Base-by-base conservation (phyloP, 768 basidiomycete species). In the Coprinopsis cinerea region DNA sequence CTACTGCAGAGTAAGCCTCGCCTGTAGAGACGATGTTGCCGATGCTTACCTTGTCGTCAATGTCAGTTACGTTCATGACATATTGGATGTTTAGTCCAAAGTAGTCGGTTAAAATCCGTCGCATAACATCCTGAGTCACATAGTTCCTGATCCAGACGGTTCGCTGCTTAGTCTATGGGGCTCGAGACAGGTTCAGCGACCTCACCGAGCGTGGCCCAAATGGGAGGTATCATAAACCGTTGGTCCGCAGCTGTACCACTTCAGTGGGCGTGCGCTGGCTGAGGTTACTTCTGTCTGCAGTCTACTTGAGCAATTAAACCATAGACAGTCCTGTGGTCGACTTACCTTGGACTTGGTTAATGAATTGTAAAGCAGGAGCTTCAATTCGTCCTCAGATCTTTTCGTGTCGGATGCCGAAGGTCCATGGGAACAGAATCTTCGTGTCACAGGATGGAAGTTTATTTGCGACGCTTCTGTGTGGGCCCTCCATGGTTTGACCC, bases 241-340 rank as follows among this genome's bases (percentile, higher is more conserved):
- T 15, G 96, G 95, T 9, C 96, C 95, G 61, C 96, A 99, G 65
- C 96, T 97, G 64, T 99, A 98, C 94, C 94, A 98, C 59, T 94
- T 93, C n/a, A 95, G 82, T 56, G 79, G 79, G 1, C 79, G 76
- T 0, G 84, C 85, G 53, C 79, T 70, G 45, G 62, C 72, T 4
- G 92, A 82, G 30, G 85, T 67, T 58, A 95, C 92, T 53, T 85
- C 84, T 46, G 79, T 85, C 90, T 93, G 59, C 9, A 39, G 26
- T 42, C 40, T 13, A 44, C 39, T 57, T 60, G 53, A 52, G 48
- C 53, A 52, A 36, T 26, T 47, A 10, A 11, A 9, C 36, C 18
- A 10, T 18, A 9, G 18, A 39, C 25, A 44, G 48, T 32, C 45
- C 28, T 32, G 20, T 39, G 45, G 41, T 44, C 23, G 53, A 59